Evolutionary conservation across 2,329 filamentous ascomycete species (phyloP).

Genomic region (Cucurbitaria berberidis): DNA sequence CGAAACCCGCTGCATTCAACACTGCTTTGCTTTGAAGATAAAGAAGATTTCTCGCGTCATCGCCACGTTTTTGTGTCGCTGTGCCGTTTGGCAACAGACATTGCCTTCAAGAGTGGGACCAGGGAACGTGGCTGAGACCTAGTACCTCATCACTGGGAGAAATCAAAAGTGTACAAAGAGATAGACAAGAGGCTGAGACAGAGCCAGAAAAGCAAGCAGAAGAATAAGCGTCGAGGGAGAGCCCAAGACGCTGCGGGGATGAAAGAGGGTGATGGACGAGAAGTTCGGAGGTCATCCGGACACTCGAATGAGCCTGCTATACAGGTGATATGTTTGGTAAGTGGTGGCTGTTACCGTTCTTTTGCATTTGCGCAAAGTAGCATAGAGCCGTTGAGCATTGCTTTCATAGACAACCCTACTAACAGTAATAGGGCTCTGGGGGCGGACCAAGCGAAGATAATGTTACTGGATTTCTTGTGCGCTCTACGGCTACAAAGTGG

Average conservation of each 20-base stretch:
- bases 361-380: neutral
- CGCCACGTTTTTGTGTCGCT: neutral
- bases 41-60: neutral
- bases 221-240: neutral
- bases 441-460: constrained; percentile 91
- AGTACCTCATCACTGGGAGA: neutral
- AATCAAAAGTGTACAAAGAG: neutral
- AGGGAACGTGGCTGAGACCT: constrained; percentile 2
- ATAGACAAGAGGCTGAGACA: constrained; percentile 4
- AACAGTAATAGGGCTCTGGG: constrained; percentile 73
- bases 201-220: neutral
- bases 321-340: constrained; percentile 57
- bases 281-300: constrained; percentile 46
- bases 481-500: constrained; percentile 81
- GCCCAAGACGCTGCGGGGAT: constrained; percentile 38
- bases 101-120: neutral
- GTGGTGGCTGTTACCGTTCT: constrained; percentile 29
- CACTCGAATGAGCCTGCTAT: constrained; percentile 49
- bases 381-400: neutral
- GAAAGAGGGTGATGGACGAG: constrained; percentile 50
- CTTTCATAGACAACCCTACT: constrained; percentile 7
- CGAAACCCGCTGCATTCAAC: neutral
- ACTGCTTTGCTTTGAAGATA: neutral
- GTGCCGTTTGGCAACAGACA: neutral
- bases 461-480: constrained; percentile 86